Evolutionary conservation across 148 eudicot genomes (phyloP), one percentile per base, ranked within the genome.

Genomic region (Gaultheria prostrata): DNA sequence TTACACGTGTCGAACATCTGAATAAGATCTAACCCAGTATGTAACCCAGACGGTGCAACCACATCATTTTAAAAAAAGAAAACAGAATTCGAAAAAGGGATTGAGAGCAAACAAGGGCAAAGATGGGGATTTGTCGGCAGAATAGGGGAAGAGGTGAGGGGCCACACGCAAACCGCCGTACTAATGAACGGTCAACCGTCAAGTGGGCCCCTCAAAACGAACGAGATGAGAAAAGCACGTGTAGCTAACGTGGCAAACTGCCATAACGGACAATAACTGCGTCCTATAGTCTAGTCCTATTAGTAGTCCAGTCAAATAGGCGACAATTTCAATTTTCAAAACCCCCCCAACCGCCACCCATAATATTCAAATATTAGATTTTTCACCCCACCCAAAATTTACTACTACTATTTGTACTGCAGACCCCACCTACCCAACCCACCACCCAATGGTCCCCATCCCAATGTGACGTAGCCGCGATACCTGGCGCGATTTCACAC

Each of bases 181-280:
- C 83, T 74, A 6, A 30, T 63, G 87, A 92, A 85, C 67, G 85
- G 91, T 89, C 90, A 92, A 89, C 91, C 80, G 86, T 80, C 88
- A 76, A 15, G 70, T 26, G 12, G 50, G 57, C 51, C 86, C 43
- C 43, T 11, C 80, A 15, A n/a, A 1, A 32, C 39, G 4, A 43
- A 32, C 61, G 32, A n/a, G 83, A 72, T 45, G 35, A 26, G 80
- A 56, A 20, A 49, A 84, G 83, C 93, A 89, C 89, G 89, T 89
- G 89, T 85, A 77, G 54, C 50, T 78, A 85, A 83, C 87, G 91
- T 89, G 88, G 88, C 87, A 85, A 85, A 91, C 89, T 84, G 85
- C 78, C 80, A 51, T 88, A 89, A 91, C 93, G 85, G 88, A 91
- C 88, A 86, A 84, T 82, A 88, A 88, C 86, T 32, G 90, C 80